Conservation (phyloP, 305 asterid genomes). For the Ilex paraguariensis region DNA sequence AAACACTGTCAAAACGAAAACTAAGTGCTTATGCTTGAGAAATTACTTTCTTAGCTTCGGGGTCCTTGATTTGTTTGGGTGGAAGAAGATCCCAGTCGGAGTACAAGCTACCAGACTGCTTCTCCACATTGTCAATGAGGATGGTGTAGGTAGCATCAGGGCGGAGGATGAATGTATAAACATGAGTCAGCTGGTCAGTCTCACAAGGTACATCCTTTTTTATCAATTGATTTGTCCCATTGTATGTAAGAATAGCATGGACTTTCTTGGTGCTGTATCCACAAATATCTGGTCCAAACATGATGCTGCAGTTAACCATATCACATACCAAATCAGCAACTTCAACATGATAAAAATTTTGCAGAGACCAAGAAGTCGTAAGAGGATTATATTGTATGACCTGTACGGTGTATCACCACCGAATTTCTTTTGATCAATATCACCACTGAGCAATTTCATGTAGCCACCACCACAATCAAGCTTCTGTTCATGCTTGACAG, state of each 20-base stretch:
- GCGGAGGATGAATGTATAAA: constrained; percentile 84
- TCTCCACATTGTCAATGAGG: constrained; percentile 85
- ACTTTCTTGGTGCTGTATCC: constrained; percentile 92
- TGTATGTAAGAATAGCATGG: constrained; percentile 84
- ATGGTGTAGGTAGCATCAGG: constrained; percentile 98
- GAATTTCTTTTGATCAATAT: constrained; percentile 85
- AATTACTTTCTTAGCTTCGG: constrained; percentile 88
- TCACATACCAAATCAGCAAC: constrained; percentile 11
- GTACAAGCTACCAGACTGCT: constrained; percentile 92
- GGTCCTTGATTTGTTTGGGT: constrained; percentile 86
- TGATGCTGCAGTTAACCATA: constrained; percentile 60
- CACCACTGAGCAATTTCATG: constrained; percentile 92
- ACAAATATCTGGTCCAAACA: constrained; percentile 99
- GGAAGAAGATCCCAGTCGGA: constrained; percentile 92
- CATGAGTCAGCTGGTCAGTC: constrained; percentile 92
- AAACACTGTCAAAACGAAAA: no score
- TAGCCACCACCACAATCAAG: constrained; percentile 99
- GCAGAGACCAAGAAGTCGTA: neutral
- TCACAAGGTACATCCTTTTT: constrained; percentile 98
- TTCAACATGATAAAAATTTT: constrained; percentile 1
- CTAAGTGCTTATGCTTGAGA: neutral
- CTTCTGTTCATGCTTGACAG: constrained; percentile 97
- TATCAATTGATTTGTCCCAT: constrained; percentile 72
- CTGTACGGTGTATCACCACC: constrained; percentile 99
- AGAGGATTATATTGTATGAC: constrained; percentile 24